Percentiles rank a stretch among this genome's conserved stretches.
Evolutionary conservation across 352 stramenopile genomes (phyloP).

Genomic region (Phytophthora crassamura): DNA sequence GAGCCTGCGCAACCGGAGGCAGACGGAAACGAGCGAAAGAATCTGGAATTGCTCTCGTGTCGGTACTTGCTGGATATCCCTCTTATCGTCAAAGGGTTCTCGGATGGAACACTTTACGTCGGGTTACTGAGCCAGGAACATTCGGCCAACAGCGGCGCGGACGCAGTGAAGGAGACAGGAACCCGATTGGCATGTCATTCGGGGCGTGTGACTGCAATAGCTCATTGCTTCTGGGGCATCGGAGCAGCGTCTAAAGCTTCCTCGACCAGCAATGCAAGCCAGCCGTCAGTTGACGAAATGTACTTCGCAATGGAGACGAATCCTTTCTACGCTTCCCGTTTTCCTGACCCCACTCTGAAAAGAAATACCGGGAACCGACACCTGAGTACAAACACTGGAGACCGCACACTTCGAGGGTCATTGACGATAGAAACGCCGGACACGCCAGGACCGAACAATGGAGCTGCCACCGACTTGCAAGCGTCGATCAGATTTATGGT

Average conservation of each 20-base stretch:
- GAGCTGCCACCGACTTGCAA: neutral
- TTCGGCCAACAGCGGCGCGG: constrained; percentile 9
- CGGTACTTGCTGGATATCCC: constrained; percentile 67
- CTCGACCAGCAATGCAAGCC: constrained; percentile 3
- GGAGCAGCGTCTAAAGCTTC: neutral
- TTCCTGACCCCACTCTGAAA: constrained; percentile 38
- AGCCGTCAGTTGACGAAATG: constrained; percentile 13
- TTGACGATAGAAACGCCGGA: constrained; percentile 4
- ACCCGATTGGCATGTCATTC: constrained; percentile 43
- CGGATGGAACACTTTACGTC: constrained; percentile 50
- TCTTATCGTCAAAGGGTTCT: constrained; percentile 55
- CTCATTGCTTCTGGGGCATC: constrained; percentile 51
- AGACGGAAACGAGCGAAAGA: constrained; percentile 8
- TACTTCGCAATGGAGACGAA: constrained; percentile 62
- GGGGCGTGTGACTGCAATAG: constrained; percentile 54
- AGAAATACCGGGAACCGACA: constrained; percentile 46
- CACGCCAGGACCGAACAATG: neutral
- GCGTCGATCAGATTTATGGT: constrained; percentile 65
- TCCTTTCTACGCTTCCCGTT: constrained; percentile 66
- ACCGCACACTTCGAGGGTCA: neutral
- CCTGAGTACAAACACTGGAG: constrained; percentile 19
- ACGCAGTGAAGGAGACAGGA: constrained; percentile 9
- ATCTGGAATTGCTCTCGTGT: constrained; percentile 15
- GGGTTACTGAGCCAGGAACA: constrained; percentile 38
- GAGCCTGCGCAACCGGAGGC: constrained; percentile 9